Base-by-base conservation (phyloP, 2,329 filamentous ascomycete species). In the Fusarium veterinarium region DNA sequence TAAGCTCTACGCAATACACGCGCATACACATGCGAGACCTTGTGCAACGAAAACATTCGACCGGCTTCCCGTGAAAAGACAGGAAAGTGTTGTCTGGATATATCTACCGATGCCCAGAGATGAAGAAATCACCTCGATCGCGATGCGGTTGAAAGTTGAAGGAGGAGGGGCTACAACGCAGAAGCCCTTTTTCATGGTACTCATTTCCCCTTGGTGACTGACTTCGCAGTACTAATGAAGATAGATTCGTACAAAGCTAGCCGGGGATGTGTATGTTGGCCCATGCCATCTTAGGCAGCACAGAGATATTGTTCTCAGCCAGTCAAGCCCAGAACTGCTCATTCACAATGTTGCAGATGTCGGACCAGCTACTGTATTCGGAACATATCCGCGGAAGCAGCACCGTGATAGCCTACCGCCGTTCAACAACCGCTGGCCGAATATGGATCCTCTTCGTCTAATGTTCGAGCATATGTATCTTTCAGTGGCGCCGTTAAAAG, bases 291-390 rank as follows among this genome's bases (percentile, higher is more conserved):
- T 37, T 1, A 60, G 65, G 19, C 25, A 23, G 1, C 44, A 64
- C 40, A 69, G 20, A 28, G 66, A 69, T 42, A 46, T 52, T 5
- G 16, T 64, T 8, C 44, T 69, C n/a, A 46, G 66, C 20, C 44
- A 52, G n/a, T 69, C 64, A n/a, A 64, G 38, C 4, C 65, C 66
- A 1, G 49, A 49, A 25, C 4, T 69, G 13, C 38, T 69, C 40
- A 52, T 69, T 13, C 56, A 69, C 6, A 58, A 35, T 30, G 45
- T 46, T 42, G 51, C 64, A 3, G 58, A 64, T 20, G 38, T 64
- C 28, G 65, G 65, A 19, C 64, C 64, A 42, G 49, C 58, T 17
- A 69, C 64, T n/a, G 51, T 69, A 6, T 69, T 69, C 19, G 66
- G 66, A 14, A 64, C 51, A 8, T 69, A 69, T 31, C 66, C 66